Conservation (phyloP, 2,329 filamentous ascomycete species). For the Diaporthe australafricana region DNA sequence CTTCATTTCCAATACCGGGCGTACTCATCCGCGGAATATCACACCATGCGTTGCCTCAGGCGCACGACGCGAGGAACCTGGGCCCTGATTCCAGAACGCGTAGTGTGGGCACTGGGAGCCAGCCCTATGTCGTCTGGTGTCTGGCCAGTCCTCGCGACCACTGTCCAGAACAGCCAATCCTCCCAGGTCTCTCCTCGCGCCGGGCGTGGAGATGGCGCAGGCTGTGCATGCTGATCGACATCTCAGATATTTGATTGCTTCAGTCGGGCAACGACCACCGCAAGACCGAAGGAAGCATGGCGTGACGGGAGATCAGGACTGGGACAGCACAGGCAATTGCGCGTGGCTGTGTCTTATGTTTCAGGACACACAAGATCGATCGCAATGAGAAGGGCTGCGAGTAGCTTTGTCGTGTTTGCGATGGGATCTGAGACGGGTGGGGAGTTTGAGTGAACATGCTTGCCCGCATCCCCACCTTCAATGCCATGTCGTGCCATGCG, state of each 20-base stretch:
- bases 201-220: slow-evolving; percentile 1
- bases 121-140: background rate
- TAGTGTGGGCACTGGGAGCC: background rate
- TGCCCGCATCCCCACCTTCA: background rate
- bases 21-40: background rate
- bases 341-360: slow-evolving; percentile 14
- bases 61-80: background rate
- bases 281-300: slow-evolving; percentile 2
- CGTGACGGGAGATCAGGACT: background rate
- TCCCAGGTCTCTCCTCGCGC: slow-evolving; percentile 1
- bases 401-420: slow-evolving; percentile 10
- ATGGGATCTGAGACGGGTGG: slow-evolving; percentile 16
- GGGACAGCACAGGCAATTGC: background rate
- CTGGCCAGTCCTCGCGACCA: background rate
- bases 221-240: slow-evolving; percentile 17
- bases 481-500: background rate
- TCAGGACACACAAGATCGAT: slow-evolving; percentile 18
- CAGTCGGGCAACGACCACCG: background rate
- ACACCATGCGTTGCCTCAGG: background rate
- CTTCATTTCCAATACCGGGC: background rate
- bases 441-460: background rate
- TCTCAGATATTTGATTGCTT: background rate
- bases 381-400: background rate
- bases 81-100: background rate
- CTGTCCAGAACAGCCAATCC: too few species aligned